Evolutionary conservation across 805 yeast species (phyloP), one percentile per base, ranked within the genome.

Genomic region (Grigorovia humatica): DNA sequence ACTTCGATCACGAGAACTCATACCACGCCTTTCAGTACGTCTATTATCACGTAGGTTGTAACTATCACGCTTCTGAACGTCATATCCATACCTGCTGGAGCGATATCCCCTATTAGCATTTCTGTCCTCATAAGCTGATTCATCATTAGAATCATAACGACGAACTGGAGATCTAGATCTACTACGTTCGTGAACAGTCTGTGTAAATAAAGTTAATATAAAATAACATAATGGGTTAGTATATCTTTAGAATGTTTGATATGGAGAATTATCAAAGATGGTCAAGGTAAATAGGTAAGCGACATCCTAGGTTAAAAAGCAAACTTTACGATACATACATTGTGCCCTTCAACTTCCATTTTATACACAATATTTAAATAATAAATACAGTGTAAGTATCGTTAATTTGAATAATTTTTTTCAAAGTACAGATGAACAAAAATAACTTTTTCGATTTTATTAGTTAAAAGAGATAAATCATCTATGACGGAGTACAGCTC

Each of bases 81-180:
- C 42, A n/a, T 50, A 52, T 44, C 56, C 68, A 35, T 60, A 64
- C 29, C 67, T 57, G 58, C 61, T 64, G 27, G 32, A 7, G 12
- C 35, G 48, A 38, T 46, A n/a, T 6, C 32, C 41, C 20, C 43
- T 41, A 46, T 18, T 7, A 23, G 32, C 19, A 38, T 43, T 42
- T 43, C 50, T 42, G 7, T 48, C 46, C 5, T 64, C 61, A n/a
- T 50, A 46, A 19, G 52, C 50, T 27, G 40, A 9, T 12, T 48
- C 38, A 9, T 44, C 50, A 13, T 51, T 44, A n/a, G 43, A 49
- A 50, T 27, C 51, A 38, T 30, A 53, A 35, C 57, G 56, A 46
- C 58, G 58, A 38, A 52, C 57, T 7, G 60, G 62, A 15, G 63
- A 59, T 49, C 61, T 59, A 7, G 63, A 59, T 51, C 63, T 58